Base-by-base conservation (phyloP, 495 filamentous ascomycete species). In the Penicillium roqueforti region DNA sequence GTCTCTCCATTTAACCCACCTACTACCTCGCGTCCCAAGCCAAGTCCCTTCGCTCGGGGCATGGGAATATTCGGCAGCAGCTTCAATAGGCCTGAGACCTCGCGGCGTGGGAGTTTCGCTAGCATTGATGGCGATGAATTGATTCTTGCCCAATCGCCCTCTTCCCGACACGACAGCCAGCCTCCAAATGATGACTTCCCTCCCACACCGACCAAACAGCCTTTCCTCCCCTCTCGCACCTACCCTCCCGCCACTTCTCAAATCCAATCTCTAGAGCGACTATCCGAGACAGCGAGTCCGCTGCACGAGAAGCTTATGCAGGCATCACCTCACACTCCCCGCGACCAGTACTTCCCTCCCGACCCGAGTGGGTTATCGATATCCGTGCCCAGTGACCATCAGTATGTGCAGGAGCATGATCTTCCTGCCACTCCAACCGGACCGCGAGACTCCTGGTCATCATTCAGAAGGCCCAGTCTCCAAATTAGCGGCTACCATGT, bases 201-300 rank as follows among this genome's bases (percentile, higher is more conserved):
- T 20, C 91, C 92, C 9, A 98, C 93, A 10, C 93, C 93, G 3
- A 97, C 95, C 1, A 97, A 95, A 70, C 86, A 85, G 58, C 66
- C 78, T 14, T 76, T 76, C 51, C 71, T 73, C 47, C 71, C 72
- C 25, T 73, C 73, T 42, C 69, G 69, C 47, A 74, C 72, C 23
- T 73, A 71, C 47, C 73, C 72, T 20, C 70, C 68, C n/a, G 57
- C 63, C 50, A 69, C 62, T 41, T 72, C 59, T 61, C 78, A 74
- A 44, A 70, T 75, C 46, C 62, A 66, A 2, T 69, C 70, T 3
- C 53, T 74, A 4, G 71, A 74, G 54, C 65, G 71, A 25, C 39
- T 76, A 6, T 72, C 73, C 0, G 72, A 72, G 2, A 66, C 58
- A 20, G 63, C 58, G 7, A 67, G 58, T 34, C 72, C 70, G 7